Evolutionary conservation across 163 green algal species (phyloP), one percentile per base, ranked within the genome.

Genomic region (Scenedesmus sp.): DNA sequence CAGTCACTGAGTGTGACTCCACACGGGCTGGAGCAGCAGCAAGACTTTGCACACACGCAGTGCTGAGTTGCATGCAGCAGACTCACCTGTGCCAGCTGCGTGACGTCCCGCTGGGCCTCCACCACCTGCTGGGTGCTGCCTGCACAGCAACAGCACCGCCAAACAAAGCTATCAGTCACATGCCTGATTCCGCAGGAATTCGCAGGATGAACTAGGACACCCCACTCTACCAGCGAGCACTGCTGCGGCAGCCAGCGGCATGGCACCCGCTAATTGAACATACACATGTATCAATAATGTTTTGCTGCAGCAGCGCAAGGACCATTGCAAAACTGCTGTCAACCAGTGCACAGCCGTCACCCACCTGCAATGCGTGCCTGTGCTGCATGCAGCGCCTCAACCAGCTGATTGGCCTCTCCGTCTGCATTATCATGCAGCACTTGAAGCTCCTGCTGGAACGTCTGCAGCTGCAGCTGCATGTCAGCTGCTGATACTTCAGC

Each of bases 61-160:
- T 18, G 3, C 18, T 40, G 42, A 2, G 2, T 13, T 85, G 44
- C n/a, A 7, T 43, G 0, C 42, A 16, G 22, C 40, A 26, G 24
- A 18, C 81, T 13, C 46, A 86, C 81, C 81, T 86, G 46, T 73
- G 46, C 46, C 46, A 86, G 81, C 82, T 87, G 82, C 42, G n/a
- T 79, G 51, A 78, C 82, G 70, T 87, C 82, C 43, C 35, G 82
- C 30, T 87, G 82, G 6, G 82, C 82, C 35, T 87, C 82, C 12
- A 78, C 82, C 51, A 78, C 53, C 37, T 87, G 82, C 51, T 87
- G 82, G 10, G 82, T 87, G 40, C 49, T 78, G n/a, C 51, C 65
- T 76, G 65, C 65, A 40, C 20, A 76, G 30, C 30, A 76, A 18
- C 65, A 76, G 65, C 30, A 37, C 26, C 15, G 30, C 65, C 65